Evolutionary conservation across 1,284 basidiomycete genomes (phyloP), one percentile per base, ranked within the genome.

Genomic region (Tylopilus sp.): DNA sequence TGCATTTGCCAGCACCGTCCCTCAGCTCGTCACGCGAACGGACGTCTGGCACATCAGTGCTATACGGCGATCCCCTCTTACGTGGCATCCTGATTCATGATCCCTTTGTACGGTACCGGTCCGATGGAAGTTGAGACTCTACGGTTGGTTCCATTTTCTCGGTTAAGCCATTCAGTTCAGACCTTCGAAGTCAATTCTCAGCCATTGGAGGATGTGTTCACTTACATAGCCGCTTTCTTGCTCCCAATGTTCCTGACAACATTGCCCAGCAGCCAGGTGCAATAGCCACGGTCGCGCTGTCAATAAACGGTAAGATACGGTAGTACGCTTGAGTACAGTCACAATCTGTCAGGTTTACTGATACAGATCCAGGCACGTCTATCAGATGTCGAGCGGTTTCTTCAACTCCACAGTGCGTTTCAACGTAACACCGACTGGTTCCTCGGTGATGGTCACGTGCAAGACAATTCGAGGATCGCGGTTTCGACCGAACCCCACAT

Each of bases 401-500:
- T 30, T 15, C 16, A 9, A 12, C 18, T 30, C 25, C 5, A 25
- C 23, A 16, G 25, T 33, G 29, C 11, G 58, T 44, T 28, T 48
- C 53, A 46, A 60, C 53, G 53, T 41, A 38, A 49, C 54, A 8
- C 18, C 18, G 11, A 21, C 34, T 38, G 40, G 53, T 38, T 33
- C 34, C 37, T 15, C 37, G 33, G 30, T 35, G 8, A 30, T 16
- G 33, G 18, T 45, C 42, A 39, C 16, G 19, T 38, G 31, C 45
- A 29, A 42, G 35, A 31, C 47, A 44, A 60, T 37, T 21, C 23
- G 6, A 9, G 10, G 11, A 31, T 43, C 28, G 25, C 39, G 7
- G 8, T 36, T 28, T 56, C 51, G 59, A 57, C 57, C 48, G 57
- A 59, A 35, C 6, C 18, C 40, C 40, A 37, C 33, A 33, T 15